Base-by-base conservation (phyloP, 345 rosid genomes). In the Euphorbia pulcherrima region DNA sequence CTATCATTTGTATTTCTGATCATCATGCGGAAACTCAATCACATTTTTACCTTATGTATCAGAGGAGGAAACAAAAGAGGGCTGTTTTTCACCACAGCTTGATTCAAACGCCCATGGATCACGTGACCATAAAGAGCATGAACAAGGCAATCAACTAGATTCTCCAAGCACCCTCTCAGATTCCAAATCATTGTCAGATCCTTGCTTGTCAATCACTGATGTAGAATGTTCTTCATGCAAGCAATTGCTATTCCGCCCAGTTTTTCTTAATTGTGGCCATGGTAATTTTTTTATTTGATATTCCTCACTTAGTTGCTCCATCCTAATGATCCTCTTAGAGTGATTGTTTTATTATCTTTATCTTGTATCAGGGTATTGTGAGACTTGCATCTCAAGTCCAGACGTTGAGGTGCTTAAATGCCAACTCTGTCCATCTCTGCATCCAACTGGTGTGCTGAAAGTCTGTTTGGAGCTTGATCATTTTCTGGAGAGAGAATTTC, bases 251-350 rank as follows among this genome's bases (percentile, higher is more conserved):
- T 72, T 81, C 60, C 81, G 58, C 61, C 92, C 97, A 0, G 81
- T 87, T 37, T 86, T 74, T 67, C 92, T 90, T 73, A 90, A 92
- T 68, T 92, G 93, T 50, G 96, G 97, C 73, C 96, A 92, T 74
- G 98, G 98, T 92, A 88, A 26, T 8, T 50, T 52, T 60, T 79
- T 50, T 39, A 40, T 47, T 50, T 35, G 58, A 47, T 35, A 35
- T 67, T 9, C 47, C 30, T 51, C 17, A 18, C 20, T 21, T 48
- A 26, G 23, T 21, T 53, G 63, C 47, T 30, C 47, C 56, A n/a
- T 17, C 52, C n/a, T n/a, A 30, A 37, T 60, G 16, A 35, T 56
- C n/a, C n/a, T n/a, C 23, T 55, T 30, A 18, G 12, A 47, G 39
- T 20, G 0, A 56, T 9, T 39, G 20, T 54, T 60, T 16, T 35